phyloP scores from a whole-genome alignment of 192 early-diverging fungal genomes.

The Coemansia sp. region DNA sequence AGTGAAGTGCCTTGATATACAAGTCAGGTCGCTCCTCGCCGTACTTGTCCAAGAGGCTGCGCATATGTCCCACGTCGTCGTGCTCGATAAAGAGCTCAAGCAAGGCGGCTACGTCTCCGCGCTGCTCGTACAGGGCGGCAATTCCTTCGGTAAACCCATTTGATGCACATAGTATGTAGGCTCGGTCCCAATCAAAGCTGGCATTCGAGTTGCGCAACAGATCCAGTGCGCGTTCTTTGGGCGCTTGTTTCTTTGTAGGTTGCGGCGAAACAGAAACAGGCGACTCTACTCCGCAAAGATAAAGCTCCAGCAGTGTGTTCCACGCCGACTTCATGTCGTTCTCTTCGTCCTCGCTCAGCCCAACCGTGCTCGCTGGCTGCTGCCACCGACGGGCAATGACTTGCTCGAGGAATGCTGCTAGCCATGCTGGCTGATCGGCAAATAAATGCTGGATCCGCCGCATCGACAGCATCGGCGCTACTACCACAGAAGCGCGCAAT shows the following conservation, averaged over 20 bases:
- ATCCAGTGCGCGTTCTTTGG: conserved; percentile 66
- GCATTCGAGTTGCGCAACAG: conserved; percentile 73
- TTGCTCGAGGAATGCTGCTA: conserved; percentile 84
- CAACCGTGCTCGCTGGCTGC: conserved; percentile 12
- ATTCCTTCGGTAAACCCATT: conserved; percentile 84
- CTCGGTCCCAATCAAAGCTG: conserved; percentile 88
- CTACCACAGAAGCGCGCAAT: not conserved
- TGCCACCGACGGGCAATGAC: conserved; percentile 79
- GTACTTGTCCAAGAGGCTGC: conserved; percentile 63
- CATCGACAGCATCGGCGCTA: conserved; percentile 36
- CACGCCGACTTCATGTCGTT: conserved; percentile 79
- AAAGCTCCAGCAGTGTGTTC: conserved; percentile 92
- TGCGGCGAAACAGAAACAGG: conserved; percentile 22
- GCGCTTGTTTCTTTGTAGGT: conserved; percentile 18
- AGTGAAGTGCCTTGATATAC: conserved; percentile 70
- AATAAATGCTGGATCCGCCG: conserved; percentile 88
- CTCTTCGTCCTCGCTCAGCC: conserved; percentile 34
- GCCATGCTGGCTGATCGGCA: conserved; percentile 80
- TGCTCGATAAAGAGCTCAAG: conserved; percentile 72
- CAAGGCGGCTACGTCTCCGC: conserved; percentile 74
- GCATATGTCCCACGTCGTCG: conserved; percentile 68
- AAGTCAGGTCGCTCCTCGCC: conserved; percentile 71
- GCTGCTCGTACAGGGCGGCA: conserved; percentile 86
- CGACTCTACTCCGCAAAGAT: conserved; percentile 64
- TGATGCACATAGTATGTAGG: conserved; percentile 87